Evolutionary conservation across 1,139 yeast genomes (phyloP).

Genomic region (Candida mesenterica): DNA sequence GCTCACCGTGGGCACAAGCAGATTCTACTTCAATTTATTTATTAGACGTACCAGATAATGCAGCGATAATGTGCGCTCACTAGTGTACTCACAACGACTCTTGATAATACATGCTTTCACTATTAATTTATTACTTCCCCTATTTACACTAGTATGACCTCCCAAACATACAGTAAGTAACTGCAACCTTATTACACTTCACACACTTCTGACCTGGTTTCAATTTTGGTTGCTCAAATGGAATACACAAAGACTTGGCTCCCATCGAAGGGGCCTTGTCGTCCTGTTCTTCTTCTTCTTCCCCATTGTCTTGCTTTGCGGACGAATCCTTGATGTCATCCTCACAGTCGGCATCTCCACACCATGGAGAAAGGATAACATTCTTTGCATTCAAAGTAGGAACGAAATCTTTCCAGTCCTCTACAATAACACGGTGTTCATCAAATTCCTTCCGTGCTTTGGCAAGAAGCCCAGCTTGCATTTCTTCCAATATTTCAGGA

Average conservation of each 20-base stretch:
- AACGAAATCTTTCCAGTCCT: constrained; percentile 89
- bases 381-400: constrained; percentile 91
- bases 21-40: too few species aligned
- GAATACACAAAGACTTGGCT: constrained; percentile 97
- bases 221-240: constrained; percentile 85
- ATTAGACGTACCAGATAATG: too few species aligned
- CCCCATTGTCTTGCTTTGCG: constrained; percentile 77
- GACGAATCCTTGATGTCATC: constrained; percentile 95
- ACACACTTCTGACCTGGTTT: constrained; percentile 82
- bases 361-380: constrained; percentile 93
- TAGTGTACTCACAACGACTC: too few species aligned
- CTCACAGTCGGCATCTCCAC: constrained; percentile 93
- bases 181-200: constrained; percentile 73
- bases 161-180: constrained; percentile 89
- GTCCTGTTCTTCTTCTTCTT: constrained; percentile 84
- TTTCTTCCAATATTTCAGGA: constrained; percentile 73
- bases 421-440: constrained; percentile 74
- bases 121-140: background rate
- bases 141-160: constrained; percentile 66
- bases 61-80: too few species aligned
- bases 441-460: constrained; percentile 84
- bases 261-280: constrained; percentile 99
- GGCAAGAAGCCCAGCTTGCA: constrained; percentile 72
- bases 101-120: too few species aligned
- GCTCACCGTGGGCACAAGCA: too few species aligned